These are phyloP conservation scores for Diversispora epigaea DNA, from an alignment of 192 early-diverging fungal species.

Conservation along the genomic window DNA sequence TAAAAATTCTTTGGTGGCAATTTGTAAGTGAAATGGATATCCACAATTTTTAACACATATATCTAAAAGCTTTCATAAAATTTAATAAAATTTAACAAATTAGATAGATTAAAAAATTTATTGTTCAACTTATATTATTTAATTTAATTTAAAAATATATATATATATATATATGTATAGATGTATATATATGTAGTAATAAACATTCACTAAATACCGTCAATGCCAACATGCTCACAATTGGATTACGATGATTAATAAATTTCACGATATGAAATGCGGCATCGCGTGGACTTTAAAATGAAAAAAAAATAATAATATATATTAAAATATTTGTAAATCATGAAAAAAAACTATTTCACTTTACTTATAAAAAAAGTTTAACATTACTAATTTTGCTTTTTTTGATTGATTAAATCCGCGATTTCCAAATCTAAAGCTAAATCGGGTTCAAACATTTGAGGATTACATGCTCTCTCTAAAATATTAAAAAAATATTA, in stretches of 20 bases:
- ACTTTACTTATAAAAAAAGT: too few species aligned
- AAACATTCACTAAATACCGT: too few species aligned
- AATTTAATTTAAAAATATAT: too few species aligned
- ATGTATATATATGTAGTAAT: too few species aligned
- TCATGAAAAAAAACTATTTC: too few species aligned
- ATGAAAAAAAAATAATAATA: not conserved
- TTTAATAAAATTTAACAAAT: not conserved
- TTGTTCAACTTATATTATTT: too few species aligned
- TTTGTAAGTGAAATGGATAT: constrained; percentile 94
- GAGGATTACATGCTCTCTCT: constrained; percentile 79
- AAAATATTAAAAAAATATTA: constrained; percentile 9
- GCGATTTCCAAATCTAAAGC: constrained; percentile 92
- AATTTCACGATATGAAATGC: constrained; percentile 66
- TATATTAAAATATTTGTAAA: not conserved
- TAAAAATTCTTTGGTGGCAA: constrained; percentile 95
- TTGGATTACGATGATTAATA: constrained; percentile 61
- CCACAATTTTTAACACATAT: constrained; percentile 99
- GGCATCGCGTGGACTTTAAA: constrained; percentile 69
- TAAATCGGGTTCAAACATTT: constrained; percentile 73
- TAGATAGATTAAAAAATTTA: not conserved
- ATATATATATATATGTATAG: too few species aligned
- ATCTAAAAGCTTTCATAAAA: constrained; percentile 74
- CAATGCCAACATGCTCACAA: constrained; percentile 62
- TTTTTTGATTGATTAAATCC: constrained; percentile 90
- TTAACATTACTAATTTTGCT: constrained; percentile 65